phyloP scores from a whole-genome alignment of 169 alveolate species.

The Babesia sp. region DNA sequence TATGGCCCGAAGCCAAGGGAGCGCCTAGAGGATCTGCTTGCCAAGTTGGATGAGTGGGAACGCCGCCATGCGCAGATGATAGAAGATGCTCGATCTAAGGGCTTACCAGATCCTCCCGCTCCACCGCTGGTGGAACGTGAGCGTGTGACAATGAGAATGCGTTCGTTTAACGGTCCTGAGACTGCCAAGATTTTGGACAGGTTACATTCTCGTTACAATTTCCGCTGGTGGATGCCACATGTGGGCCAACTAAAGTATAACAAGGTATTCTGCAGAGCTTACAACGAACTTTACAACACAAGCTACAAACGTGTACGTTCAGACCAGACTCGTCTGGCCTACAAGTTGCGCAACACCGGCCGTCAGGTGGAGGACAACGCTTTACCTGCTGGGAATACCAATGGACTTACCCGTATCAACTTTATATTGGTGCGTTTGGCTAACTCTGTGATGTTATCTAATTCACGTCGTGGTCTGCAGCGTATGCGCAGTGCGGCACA shows the following conservation, averaged over 20 bases:
- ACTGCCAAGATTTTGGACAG: slow-evolving; percentile 34
- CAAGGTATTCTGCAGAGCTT: slow-evolving; percentile 55
- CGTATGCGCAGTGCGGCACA: slow-evolving; percentile 66
- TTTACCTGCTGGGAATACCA: too few species aligned
- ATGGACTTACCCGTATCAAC: slow-evolving; percentile 59
- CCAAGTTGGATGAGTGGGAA: slow-evolving; percentile 23
- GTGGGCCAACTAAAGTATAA: slow-evolving; percentile 48
- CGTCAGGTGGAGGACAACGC: not conserved
- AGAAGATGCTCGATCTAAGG: slow-evolving; percentile 35
- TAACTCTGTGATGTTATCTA: slow-evolving; percentile 72
- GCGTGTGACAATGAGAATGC: slow-evolving; percentile 37
- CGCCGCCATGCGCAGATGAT: slow-evolving; percentile 24
- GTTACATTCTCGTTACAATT: slow-evolving; percentile 21
- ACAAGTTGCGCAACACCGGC: slow-evolving; percentile 39
- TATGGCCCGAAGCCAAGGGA: slow-evolving; percentile 12
- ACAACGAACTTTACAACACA: slow-evolving; percentile 61
- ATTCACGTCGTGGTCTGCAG: slow-evolving; percentile 66
- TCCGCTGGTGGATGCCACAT: slow-evolving; percentile 65
- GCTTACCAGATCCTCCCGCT: slow-evolving; percentile 56
- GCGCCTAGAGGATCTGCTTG: slow-evolving; percentile 33
- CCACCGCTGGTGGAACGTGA: slow-evolving; percentile 38
- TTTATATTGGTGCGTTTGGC: slow-evolving; percentile 74
- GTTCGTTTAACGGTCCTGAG: slow-evolving; percentile 15
- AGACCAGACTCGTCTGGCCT: slow-evolving; percentile 30
- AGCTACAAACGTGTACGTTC: slow-evolving; percentile 48